Percentiles rank a stretch among this genome's conserved stretches.
phyloP scores from a whole-genome alignment of 2,329 filamentous ascomycete genomes.

The Nemania bipapillata region DNA sequence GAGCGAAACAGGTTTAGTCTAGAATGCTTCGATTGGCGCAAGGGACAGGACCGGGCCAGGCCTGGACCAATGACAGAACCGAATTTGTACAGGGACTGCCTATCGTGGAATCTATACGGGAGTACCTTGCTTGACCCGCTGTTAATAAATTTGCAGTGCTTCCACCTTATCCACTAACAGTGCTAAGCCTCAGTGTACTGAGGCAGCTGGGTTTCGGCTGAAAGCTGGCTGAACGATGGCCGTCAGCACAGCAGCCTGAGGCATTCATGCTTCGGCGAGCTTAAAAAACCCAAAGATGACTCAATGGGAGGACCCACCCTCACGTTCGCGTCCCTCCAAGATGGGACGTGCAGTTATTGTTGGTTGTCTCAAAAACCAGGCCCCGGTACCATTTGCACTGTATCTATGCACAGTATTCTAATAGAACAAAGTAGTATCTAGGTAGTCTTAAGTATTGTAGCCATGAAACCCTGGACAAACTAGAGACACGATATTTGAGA shows the following conservation, averaged over 20 bases:
- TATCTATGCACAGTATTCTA: not conserved
- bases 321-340: not conserved
- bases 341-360: not conserved
- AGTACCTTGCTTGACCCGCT: slow-evolving; percentile 25
- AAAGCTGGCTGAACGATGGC: slow-evolving; percentile 21
- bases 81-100: slow-evolving; percentile 4
- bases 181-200: slow-evolving; percentile 24
- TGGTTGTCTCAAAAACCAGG: slow-evolving; percentile 1
- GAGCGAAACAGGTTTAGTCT: slow-evolving; percentile 35
- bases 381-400: not conserved
- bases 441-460: no score
- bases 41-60: not conserved
- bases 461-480: no score
- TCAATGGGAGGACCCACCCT: slow-evolving; percentile 31
- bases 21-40: not conserved
- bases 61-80: slow-evolving; percentile 36
- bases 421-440: no score
- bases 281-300: slow-evolving; percentile 34
- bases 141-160: slow-evolving; percentile 24
- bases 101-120: slow-evolving; percentile 1
- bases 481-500: no score
- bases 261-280: slow-evolving; percentile 43
- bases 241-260: slow-evolving; percentile 35
- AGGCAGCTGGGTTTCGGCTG: slow-evolving; percentile 13
- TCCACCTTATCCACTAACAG: slow-evolving; percentile 30